Evolutionary conservation across 192 early-diverging fungal genomes (phyloP).

Genomic region (Funneliformis geosporum): DNA sequence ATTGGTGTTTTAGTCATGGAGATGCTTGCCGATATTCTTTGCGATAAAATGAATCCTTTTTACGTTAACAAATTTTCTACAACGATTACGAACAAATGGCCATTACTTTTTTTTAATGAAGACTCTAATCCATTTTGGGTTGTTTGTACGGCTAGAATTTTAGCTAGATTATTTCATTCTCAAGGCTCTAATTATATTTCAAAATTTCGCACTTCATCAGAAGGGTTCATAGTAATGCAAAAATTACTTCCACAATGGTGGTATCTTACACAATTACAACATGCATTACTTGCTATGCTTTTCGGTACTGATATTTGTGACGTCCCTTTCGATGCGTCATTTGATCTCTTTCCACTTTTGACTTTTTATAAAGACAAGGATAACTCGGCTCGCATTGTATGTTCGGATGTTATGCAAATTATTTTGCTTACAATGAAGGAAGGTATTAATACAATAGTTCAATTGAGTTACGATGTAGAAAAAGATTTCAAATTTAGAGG

Average conservation of each 20-base stretch:
- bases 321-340: constrained; percentile 47
- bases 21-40: constrained; percentile 65
- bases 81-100: constrained; percentile 66
- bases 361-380: constrained; percentile 38
- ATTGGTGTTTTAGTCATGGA: constrained; percentile 57
- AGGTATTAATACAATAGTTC: constrained; percentile 40
- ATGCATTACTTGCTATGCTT: constrained; percentile 55
- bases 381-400: constrained; percentile 34
- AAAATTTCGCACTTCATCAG: constrained; percentile 54
- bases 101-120: constrained; percentile 61
- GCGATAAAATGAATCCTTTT: constrained; percentile 47
- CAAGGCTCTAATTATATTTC: constrained; percentile 50
- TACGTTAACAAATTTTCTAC: constrained; percentile 55
- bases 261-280: constrained; percentile 59
- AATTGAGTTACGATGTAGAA: constrained; percentile 26
- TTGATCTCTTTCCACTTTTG: constrained; percentile 55
- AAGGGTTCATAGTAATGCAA: constrained; percentile 60
- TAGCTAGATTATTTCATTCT: constrained; percentile 47
- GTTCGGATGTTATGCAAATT: constrained; percentile 52
- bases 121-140: constrained; percentile 55
- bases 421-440: constrained; percentile 53
- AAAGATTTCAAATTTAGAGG: background rate
- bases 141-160: constrained; percentile 53
- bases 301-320: constrained; percentile 56
- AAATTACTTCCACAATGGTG: constrained; percentile 59